Evolutionary conservation across 2,329 filamentous ascomycete species (phyloP).

Genomic region (Hypoxylon sp.): DNA sequence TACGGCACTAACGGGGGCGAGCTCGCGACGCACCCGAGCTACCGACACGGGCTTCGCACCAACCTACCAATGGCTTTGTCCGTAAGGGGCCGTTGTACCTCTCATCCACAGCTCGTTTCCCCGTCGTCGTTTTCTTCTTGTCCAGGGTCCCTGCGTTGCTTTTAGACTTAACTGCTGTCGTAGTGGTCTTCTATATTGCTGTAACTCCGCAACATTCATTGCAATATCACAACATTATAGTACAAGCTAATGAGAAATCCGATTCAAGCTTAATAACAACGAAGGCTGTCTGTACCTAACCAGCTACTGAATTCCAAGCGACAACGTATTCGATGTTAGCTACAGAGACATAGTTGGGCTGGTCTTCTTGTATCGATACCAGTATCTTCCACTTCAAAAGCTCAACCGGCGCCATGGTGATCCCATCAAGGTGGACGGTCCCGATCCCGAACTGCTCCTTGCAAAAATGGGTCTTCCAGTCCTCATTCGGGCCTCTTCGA

Average conservation of each 20-base stretch:
- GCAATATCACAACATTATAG: not conserved
- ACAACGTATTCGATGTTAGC: not conserved
- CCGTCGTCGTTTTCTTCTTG: not conserved
- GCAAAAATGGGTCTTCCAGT: constrained; percentile 68
- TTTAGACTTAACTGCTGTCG: not conserved
- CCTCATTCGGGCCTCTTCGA: constrained; percentile 58
- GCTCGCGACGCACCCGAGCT: constrained; percentile 14
- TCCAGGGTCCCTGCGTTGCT: not conserved
- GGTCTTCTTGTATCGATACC: not conserved
- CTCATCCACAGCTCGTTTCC: not conserved
- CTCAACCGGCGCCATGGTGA: constrained; percentile 56
- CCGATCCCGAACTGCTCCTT: constrained; percentile 63
- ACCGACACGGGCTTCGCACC: constrained; percentile 10
- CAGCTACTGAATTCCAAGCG: not conserved
- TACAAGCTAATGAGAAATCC: not conserved
- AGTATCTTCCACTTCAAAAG: not conserved
- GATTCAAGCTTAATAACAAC: not conserved
- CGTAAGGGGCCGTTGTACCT: not conserved
- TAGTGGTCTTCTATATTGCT: not conserved
- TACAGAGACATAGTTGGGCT: not conserved
- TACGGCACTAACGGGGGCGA: constrained; percentile 7
- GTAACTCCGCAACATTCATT: not conserved
- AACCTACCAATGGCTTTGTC: not conserved
- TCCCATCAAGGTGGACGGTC: constrained; percentile 61
- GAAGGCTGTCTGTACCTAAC: not conserved